Conservation (phyloP, 352 stramenopile genomes). For the Phytophthora pistaciae region DNA sequence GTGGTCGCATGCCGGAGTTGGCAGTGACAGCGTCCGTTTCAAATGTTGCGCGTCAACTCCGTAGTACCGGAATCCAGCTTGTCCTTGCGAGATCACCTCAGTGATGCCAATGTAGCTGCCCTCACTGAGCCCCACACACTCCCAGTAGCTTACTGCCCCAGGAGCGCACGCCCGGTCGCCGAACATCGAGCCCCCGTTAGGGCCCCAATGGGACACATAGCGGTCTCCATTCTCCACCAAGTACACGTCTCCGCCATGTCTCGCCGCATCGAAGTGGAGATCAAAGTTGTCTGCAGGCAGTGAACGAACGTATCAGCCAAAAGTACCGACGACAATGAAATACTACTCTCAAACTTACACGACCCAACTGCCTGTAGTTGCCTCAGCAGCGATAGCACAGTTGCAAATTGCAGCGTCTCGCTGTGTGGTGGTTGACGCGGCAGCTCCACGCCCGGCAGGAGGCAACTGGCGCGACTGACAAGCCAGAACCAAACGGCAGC, state of each 20-base stretch:
- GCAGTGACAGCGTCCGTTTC: conserved; percentile 53
- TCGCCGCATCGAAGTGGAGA: conserved; percentile 52
- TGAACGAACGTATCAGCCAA: background rate
- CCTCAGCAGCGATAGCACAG: conserved; percentile 56
- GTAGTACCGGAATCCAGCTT: conserved; percentile 49
- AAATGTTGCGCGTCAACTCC: conserved; percentile 54
- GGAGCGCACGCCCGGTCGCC: conserved; percentile 52
- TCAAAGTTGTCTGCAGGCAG: conserved; percentile 49
- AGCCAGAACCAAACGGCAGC: conserved; percentile 57
- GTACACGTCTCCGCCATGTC: conserved; percentile 57
- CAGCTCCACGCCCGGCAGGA: conserved; percentile 39
- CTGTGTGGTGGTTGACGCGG: conserved; percentile 25
- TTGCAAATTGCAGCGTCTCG: conserved; percentile 40
- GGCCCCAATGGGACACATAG: conserved; percentile 54
- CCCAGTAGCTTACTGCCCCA: conserved; percentile 71
- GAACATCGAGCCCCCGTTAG: conserved; percentile 55
- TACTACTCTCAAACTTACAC: conserved; percentile 43
- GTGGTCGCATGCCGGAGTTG: conserved; percentile 65
- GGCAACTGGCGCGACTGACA: conserved; percentile 31
- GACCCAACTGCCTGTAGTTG: conserved; percentile 58
- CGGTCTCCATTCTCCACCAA: conserved; percentile 44
- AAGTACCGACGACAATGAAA: background rate
- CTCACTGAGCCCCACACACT: conserved; percentile 68
- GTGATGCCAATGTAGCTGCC: conserved; percentile 67
- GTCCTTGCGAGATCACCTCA: conserved; percentile 41